A percentile compares a stretch with the other conserved stretches of the same genome.
These are phyloP conservation scores for Cordyceps sp. DNA, from an alignment of 2,329 filamentous ascomycete genomes.

Conservation along the genomic window DNA sequence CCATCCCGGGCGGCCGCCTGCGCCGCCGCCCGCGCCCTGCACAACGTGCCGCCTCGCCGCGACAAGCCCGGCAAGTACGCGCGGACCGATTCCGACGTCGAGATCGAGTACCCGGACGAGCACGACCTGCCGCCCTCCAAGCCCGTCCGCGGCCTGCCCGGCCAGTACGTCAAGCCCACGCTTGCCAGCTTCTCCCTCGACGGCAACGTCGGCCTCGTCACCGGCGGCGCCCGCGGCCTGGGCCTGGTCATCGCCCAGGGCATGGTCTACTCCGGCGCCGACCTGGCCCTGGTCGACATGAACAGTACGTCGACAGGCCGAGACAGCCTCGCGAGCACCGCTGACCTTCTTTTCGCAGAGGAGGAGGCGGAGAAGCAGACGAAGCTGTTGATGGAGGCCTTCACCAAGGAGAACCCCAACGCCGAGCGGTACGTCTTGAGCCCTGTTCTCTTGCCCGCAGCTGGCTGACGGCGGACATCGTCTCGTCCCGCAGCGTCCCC, in stretches of 20 bases:
- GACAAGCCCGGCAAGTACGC: conserved; percentile 49
- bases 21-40: conserved; percentile 12
- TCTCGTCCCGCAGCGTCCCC: conserved; percentile 40
- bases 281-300: conserved; percentile 84
- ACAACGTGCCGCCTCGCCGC: conserved; percentile 15
- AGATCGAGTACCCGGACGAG: conserved; percentile 64
- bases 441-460: no score
- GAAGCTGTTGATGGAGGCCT: conserved; percentile 53
- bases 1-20: no score
- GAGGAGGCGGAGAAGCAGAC: conserved; percentile 73
- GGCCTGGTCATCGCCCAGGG: conserved; percentile 89
- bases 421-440: conserved; percentile 37
- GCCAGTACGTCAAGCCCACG: conserved; percentile 70
- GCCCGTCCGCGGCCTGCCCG: conserved; percentile 60
- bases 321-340: no score
- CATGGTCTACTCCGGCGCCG: conserved; percentile 72
- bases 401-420: conserved; percentile 64
- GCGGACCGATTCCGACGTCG: conserved; percentile 63
- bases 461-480: no score
- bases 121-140: conserved; percentile 53
- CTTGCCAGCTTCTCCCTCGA: conserved; percentile 77
- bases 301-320: conserved; percentile 41
- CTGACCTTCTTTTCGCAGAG: conserved; percentile 30
- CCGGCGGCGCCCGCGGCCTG: conserved; percentile 75
- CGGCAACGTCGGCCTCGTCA: conserved; percentile 69